Evolutionary conservation across 805 yeast genomes (phyloP), one percentile per base, ranked within the genome.

Genomic region (Wickerhamiella kazuoi): DNA sequence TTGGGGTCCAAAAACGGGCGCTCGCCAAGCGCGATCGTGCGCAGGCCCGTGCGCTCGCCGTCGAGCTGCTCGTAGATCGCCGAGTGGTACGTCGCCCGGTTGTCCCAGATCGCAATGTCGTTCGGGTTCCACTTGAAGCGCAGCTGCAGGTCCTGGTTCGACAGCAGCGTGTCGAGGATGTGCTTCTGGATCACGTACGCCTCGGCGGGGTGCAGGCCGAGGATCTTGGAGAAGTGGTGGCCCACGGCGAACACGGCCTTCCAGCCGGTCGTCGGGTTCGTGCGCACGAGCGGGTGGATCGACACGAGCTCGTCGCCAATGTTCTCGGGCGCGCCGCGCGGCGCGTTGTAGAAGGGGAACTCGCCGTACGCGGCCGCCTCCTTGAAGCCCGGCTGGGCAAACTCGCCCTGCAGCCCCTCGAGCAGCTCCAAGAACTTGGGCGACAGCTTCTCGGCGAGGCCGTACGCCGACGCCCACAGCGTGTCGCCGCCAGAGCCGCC

Each of bases 231-330:
- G 11, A 75, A 71, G 64, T 64, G 63, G 17, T 62, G 57, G 37
- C 72, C 62, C 54, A 72, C 71, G 32, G 72, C 70, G 43, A 59
- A 73, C 45, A 74, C 56, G 1, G 74, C 59, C 54, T 74, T 74
- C 70, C 72, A 64, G 32, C 77, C 77, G 23, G 79, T 73, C 13
- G 67, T 75, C 8, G 80, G 79, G 47, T 75, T 75, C 30, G 77
- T 71, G 57, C 79, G 66, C 30, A 74, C 66, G 20, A 74, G 46
- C 2, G 78, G 79, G 54, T 74, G 80, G 56, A 56, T 46, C 13
- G 53, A 52, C 31, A 43, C 23, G 26, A 50, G 46, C 39, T 43
- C 47, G 21, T 49, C 49, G 4, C 56, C 56, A 21, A 51, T 42
- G 40, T 52, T 52, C 41, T 51, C 54, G n/a, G 52, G 52, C 8